These are phyloP conservation scores for Amanita inopinata DNA, from an alignment of 768 basidiomycete genomes.

Conservation along the genomic window DNA sequence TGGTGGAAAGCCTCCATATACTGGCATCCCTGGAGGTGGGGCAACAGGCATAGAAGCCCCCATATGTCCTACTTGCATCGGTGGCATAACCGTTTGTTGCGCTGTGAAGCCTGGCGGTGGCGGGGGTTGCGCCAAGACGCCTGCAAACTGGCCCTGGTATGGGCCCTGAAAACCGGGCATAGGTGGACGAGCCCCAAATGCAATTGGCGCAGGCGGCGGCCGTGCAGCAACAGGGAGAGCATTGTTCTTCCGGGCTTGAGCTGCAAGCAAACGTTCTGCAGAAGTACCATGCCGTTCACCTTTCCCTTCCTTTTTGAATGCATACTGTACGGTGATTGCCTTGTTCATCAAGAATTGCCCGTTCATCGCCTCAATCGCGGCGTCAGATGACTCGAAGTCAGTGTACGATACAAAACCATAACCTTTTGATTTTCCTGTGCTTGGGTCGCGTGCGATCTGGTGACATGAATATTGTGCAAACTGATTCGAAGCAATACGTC, in stretches of 20 bases:
- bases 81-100: constrained; percentile 57
- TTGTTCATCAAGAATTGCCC: constrained; percentile 98
- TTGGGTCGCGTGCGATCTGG: constrained; percentile 87
- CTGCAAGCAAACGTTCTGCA: constrained; percentile 92
- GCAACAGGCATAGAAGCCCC: constrained; percentile 24
- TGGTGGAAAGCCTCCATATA: constrained; percentile 48
- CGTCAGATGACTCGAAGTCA: constrained; percentile 95
- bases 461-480: not conserved
- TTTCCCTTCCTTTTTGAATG: constrained; percentile 99
- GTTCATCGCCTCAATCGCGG: constrained; percentile 95
- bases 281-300: constrained; percentile 95
- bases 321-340: constrained; percentile 93
- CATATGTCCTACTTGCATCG: constrained; percentile 20
- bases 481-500: constrained; percentile 11
- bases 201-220: constrained; percentile 67
- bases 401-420: constrained; percentile 97
- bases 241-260: constrained; percentile 94
- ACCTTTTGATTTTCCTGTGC: constrained; percentile 81
- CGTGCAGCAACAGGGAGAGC: constrained; percentile 72
- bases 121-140: constrained; percentile 71
- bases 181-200: constrained; percentile 56
- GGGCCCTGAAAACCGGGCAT: constrained; percentile 67
- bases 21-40: constrained; percentile 22
- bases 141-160: constrained; percentile 91
- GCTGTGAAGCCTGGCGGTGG: constrained; percentile 75